Conservation (phyloP, 1,139 yeast species). For the Yamadazyma diospyri region DNA sequence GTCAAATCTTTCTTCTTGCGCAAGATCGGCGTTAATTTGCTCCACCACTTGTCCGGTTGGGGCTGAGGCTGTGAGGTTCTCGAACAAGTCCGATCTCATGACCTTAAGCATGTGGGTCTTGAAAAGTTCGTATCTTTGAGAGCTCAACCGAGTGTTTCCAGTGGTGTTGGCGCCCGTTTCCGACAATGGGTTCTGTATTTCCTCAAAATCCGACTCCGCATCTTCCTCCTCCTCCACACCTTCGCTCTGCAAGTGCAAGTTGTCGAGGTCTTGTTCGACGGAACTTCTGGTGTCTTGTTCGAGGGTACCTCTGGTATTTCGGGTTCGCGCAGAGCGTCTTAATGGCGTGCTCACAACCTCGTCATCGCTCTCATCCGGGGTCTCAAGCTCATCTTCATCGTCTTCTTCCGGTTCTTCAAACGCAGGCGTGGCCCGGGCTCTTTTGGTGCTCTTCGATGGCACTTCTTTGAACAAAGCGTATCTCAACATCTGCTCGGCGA, state of each 20-base stretch:
- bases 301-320: not conserved
- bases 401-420: constrained; percentile 15
- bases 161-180: constrained; percentile 20
- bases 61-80: constrained; percentile 42
- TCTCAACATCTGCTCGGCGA: constrained; percentile 82
- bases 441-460: constrained; percentile 33
- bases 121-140: constrained; percentile 46
- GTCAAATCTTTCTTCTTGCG: constrained; percentile 60
- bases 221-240: constrained; percentile 18
- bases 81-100: constrained; percentile 45
- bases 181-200: constrained; percentile 22
- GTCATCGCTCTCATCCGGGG: constrained; percentile 23
- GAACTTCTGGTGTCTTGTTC: constrained; percentile 9
- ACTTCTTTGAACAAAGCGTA: constrained; percentile 85
- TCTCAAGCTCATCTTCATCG: constrained; percentile 21
- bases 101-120: constrained; percentile 45
- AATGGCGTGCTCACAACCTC: constrained; percentile 15
- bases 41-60: constrained; percentile 41
- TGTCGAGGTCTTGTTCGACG: constrained; percentile 25
- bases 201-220: constrained; percentile 14
- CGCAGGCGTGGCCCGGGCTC: constrained; percentile 25
- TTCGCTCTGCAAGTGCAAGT: constrained; percentile 15
- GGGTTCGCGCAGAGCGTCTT: constrained; percentile 2
- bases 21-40: constrained; percentile 48
- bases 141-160: constrained; percentile 32